Conservation (phyloP, 805 yeast species). For the Cyberlindnera lachancei region DNA sequence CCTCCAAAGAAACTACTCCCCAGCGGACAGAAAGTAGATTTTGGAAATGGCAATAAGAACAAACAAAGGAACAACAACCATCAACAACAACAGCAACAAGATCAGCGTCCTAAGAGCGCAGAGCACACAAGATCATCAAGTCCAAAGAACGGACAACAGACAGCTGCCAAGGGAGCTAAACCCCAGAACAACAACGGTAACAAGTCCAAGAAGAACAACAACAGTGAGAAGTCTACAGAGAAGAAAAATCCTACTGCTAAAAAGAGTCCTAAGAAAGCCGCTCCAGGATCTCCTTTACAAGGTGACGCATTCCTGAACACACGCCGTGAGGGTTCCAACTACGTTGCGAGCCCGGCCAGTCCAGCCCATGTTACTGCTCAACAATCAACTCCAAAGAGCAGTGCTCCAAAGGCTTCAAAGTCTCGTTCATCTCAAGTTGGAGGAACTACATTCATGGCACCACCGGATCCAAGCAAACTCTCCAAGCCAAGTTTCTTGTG, state of each 20-base stretch:
- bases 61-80: background rate
- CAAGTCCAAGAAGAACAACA: constrained; percentile 1
- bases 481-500: constrained; percentile 16
- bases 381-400: no score
- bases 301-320: no score
- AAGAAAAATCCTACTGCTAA: no score
- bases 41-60: constrained; percentile 8
- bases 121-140: background rate
- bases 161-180: no score
- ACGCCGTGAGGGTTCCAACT: no score
- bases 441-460: constrained; percentile 1
- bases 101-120: background rate
- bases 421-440: background rate
- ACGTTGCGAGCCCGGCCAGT: no score
- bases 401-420: background rate
- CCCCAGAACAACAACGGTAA: background rate
- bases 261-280: no score
- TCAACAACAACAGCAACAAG: constrained; percentile 1
- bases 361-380: background rate
- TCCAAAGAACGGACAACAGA: no score
- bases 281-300: no score
- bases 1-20: no score
- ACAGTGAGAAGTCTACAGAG: no score
- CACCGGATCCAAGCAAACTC: constrained; percentile 10
- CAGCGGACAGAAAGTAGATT: constrained; percentile 14